Evolutionary conservation across 768 basidiomycete species (phyloP).

Genomic region (Tylopilus subfusipes): DNA sequence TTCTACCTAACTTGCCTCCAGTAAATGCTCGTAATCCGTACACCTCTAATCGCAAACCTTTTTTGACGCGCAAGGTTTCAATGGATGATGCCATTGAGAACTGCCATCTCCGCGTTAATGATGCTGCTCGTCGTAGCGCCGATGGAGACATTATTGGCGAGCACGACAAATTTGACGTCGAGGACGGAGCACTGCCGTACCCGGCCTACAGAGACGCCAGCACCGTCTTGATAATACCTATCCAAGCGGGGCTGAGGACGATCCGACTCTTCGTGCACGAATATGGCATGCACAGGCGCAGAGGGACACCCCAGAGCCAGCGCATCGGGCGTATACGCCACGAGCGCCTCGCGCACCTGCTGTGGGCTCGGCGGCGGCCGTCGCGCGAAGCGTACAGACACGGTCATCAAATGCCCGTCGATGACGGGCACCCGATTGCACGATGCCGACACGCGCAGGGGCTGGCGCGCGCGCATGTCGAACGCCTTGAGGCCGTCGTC

Average conservation of each 20-base stretch:
- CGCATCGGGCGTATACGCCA: constrained; percentile 70
- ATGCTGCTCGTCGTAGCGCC: constrained; percentile 96
- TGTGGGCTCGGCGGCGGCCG: constrained; percentile 83
- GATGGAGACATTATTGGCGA: constrained; percentile 91
- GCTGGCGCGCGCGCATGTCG: constrained; percentile 78
- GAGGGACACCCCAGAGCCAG: constrained; percentile 66
- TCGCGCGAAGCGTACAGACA: constrained; percentile 77
- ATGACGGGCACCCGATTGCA: constrained; percentile 96
- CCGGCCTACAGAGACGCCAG: constrained; percentile 86
- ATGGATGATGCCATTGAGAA: constrained; percentile 58
- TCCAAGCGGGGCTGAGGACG: constrained; percentile 94
- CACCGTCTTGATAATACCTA: constrained; percentile 84
- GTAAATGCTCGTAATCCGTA: constrained; percentile 15
- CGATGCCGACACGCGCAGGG: constrained; percentile 82
- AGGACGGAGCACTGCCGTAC: constrained; percentile 88
- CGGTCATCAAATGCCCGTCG: constrained; percentile 91
- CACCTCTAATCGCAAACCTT: constrained; percentile 1
- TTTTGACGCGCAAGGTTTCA: too few species aligned
- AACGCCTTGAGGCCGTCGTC: constrained; percentile 60
- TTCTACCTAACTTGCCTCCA: constrained; percentile 1
- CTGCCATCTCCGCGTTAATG: constrained; percentile 96
- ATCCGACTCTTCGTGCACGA: constrained; percentile 90
- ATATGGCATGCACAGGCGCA: constrained; percentile 79
- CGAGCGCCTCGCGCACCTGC: constrained; percentile 81
- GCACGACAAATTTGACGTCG: constrained; percentile 92